These are phyloP conservation scores for Chrysanthemum seticuspe DNA, from an alignment of 129 eudicot genomes.

Conservation along the genomic window DNA sequence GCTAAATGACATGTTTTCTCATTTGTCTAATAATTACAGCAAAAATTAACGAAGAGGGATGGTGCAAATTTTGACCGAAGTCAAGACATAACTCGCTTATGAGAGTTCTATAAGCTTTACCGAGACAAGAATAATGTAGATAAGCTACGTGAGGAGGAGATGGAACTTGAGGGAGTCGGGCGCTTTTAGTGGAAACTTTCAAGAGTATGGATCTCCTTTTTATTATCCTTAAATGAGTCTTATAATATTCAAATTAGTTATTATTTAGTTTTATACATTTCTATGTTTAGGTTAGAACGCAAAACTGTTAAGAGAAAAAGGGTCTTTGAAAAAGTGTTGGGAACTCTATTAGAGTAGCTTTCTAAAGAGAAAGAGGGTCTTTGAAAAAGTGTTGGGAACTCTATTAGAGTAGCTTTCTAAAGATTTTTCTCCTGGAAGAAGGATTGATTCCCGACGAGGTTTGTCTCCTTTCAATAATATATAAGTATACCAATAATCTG, in stretches of 20 bases:
- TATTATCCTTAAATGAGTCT: background rate
- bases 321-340: too few relatives aligned
- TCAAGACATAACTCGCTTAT: conserved; percentile 81
- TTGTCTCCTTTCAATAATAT: conserved; percentile 1
- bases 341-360: too few relatives aligned
- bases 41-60: conserved; percentile 89
- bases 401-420: conserved; percentile 78
- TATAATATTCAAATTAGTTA: background rate
- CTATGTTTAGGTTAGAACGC: conserved; percentile 63
- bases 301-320: conserved; percentile 65
- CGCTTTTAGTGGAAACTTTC: conserved; percentile 81
- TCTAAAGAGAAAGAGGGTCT: conserved; percentile 59
- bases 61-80: conserved; percentile 85
- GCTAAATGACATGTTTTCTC: conserved; percentile 9
- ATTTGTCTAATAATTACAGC: conserved; percentile 41
- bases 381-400: conserved; percentile 79
- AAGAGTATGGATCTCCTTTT: conserved; percentile 60
- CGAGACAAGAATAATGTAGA: conserved; percentile 78
- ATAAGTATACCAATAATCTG: background rate
- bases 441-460: conserved; percentile 86
- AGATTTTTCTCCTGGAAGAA: conserved; percentile 80
- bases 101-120: conserved; percentile 78
- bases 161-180: conserved; percentile 85
- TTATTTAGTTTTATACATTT: background rate
- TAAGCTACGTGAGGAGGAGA: conserved; percentile 81